A percentile compares a stretch with the other conserved stretches of the same genome.
Evolutionary conservation across 2,329 filamentous ascomycete species (phyloP).

Genomic region (Falciphora oryzae): DNA sequence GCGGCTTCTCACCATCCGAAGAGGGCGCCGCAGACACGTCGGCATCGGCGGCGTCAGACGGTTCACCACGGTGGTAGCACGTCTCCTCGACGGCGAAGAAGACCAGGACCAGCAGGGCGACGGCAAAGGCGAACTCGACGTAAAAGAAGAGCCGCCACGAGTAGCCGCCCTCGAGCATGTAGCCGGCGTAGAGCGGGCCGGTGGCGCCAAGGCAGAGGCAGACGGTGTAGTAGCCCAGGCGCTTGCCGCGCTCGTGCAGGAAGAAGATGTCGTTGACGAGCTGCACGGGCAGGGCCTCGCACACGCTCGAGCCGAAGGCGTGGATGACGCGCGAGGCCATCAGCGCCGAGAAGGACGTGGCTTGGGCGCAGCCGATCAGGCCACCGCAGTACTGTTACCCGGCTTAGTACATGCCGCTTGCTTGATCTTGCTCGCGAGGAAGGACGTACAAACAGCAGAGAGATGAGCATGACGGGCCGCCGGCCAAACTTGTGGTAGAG

Average conservation of each 20-base stretch:
- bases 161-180: conserved; percentile 53
- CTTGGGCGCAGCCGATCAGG: conserved; percentile 31
- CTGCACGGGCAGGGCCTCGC: conserved; percentile 39
- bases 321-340: conserved; percentile 35
- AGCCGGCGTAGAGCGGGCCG: conserved; percentile 52
- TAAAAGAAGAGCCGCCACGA: conserved; percentile 59
- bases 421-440: background rate
- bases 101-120: conserved; percentile 22
- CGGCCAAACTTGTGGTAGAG: conserved; percentile 46
- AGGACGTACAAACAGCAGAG: conserved; percentile 29
- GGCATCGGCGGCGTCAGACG: conserved; percentile 8
- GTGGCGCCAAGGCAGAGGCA: conserved; percentile 50
- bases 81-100: conserved; percentile 30
- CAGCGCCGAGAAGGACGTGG: conserved; percentile 28
- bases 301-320: conserved; percentile 35
- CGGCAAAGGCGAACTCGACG: conserved; percentile 48
- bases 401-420: background rate
- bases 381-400: conserved; percentile 31
- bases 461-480: conserved; percentile 36
- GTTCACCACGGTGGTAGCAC: conserved; percentile 20
- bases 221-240: conserved; percentile 55
- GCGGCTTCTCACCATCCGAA: conserved; percentile 12
- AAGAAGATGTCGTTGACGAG: conserved; percentile 42
- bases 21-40: conserved; percentile 8
- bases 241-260: conserved; percentile 41